Percentiles rank a stretch among this genome's conserved stretches.
Conservation (phyloP, 1,284 basidiomycete genomes). For the Phlebopus sp. region DNA sequence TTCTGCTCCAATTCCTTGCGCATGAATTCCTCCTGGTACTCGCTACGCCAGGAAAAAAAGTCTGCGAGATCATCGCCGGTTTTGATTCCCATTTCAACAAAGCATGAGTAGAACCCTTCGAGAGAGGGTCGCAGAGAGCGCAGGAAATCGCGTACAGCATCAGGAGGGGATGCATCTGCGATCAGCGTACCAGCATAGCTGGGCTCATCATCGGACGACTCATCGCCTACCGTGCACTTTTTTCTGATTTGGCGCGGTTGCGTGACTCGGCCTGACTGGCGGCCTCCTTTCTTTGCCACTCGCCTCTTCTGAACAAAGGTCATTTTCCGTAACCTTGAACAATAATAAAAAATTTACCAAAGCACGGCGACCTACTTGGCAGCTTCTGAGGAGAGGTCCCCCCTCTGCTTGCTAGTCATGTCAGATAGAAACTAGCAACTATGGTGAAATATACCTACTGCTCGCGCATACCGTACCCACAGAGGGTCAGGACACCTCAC, state of each 20-base stretch:
- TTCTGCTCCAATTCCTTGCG: not conserved
- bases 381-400: not conserved
- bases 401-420: conserved; percentile 9
- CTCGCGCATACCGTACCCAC: conserved; percentile 10
- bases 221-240: not conserved
- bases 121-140: conserved; percentile 1
- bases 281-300: too few relatives aligned
- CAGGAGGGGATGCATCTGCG: not conserved
- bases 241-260: not conserved
- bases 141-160: conserved; percentile 5
- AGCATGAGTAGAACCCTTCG: not conserved
- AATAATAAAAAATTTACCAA: conserved; percentile 5
- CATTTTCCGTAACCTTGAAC: not conserved
- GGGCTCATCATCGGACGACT: not conserved
- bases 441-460: conserved; percentile 9
- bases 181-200: not conserved
- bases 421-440: not conserved
- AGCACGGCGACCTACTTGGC: not conserved
- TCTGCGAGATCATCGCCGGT: not conserved
- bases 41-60: conserved; percentile 2
- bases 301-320: not conserved
- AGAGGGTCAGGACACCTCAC: conserved; percentile 8
- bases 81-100: conserved; percentile 1
- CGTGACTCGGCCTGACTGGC: not conserved
- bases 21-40: conserved; percentile 1